A percentile compares a stretch with the other conserved stretches of the same genome.
Conservation (phyloP, 768 basidiomycete species). For the Gloeostereum incarnatum region DNA sequence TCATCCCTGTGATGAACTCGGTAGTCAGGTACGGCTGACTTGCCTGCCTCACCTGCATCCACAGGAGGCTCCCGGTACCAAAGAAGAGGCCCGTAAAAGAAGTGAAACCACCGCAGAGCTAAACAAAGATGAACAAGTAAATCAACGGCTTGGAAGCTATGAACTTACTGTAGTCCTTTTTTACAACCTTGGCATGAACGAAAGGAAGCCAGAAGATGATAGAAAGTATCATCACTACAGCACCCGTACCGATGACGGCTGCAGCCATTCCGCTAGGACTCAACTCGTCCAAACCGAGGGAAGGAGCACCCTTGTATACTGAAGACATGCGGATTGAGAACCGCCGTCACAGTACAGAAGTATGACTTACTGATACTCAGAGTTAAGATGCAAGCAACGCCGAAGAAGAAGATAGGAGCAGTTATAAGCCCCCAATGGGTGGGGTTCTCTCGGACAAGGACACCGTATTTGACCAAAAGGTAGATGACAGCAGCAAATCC, state of each 20-base stretch:
- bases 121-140: too few species aligned
- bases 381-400: constrained; percentile 15
- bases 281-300: constrained; percentile 13
- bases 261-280: constrained; percentile 9
- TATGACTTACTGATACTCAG: constrained; percentile 14
- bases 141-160: too few species aligned
- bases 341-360: background rate
- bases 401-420: constrained; percentile 19
- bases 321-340: constrained; percentile 3
- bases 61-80: constrained; percentile 15
- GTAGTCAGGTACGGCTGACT: constrained; percentile 16
- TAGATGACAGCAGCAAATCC: constrained; percentile 15
- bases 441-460: constrained; percentile 14
- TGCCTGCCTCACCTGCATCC: constrained; percentile 10
- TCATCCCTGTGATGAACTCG: constrained; percentile 12
- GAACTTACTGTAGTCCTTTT: constrained; percentile 20
- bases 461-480: constrained; percentile 15
- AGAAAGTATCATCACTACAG: constrained; percentile 14
- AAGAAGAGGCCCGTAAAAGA: constrained; percentile 18
- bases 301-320: constrained; percentile 18
- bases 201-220: constrained; percentile 19
- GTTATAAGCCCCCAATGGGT: constrained; percentile 13
- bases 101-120: constrained; percentile 19
- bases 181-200: constrained; percentile 16
- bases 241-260: constrained; percentile 13